These are phyloP conservation scores for Exophiala sp. DNA, from an alignment of 2,329 filamentous ascomycete species.

Conservation along the genomic window DNA sequence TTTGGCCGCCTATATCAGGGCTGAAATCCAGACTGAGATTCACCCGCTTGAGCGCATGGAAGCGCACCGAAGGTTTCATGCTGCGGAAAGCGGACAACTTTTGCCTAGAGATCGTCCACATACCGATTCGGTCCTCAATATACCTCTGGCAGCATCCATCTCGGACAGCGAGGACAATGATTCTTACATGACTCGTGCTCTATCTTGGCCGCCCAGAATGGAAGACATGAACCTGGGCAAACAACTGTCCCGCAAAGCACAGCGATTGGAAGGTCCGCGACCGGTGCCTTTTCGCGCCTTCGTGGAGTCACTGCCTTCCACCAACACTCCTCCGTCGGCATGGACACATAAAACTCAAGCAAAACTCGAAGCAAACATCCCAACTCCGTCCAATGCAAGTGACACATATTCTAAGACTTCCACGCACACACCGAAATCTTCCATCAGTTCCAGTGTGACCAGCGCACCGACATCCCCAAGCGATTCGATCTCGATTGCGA, in stretches of 20 bases:
- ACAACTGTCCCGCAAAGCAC: conserved; percentile 17
- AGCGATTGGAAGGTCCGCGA: conserved; percentile 19
- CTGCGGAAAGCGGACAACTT: conserved; percentile 27
- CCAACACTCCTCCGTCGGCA: conserved; percentile 23
- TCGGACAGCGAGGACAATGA: conserved; percentile 22
- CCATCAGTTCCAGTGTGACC: conserved; percentile 15
- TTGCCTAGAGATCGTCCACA: conserved; percentile 15
- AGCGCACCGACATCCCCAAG: conserved; percentile 10
- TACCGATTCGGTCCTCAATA: conserved; percentile 10
- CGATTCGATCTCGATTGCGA: conserved; percentile 19
- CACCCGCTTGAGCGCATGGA: conserved; percentile 27
- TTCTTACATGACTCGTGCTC: conserved; percentile 10
- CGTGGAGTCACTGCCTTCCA: conserved; percentile 20
- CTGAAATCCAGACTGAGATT: conserved; percentile 12
- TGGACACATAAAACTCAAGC: conserved; percentile 27
- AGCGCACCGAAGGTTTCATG: conserved; percentile 26
- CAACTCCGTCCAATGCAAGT: conserved; percentile 14
- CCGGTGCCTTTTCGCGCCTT: conserved; percentile 25
- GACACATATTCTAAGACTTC: conserved; percentile 17
- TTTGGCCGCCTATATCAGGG: conserved; percentile 2
- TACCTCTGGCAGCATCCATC: conserved; percentile 14
- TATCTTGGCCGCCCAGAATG: conserved; percentile 23
- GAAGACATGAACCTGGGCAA: conserved; percentile 18
- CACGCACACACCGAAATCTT: conserved; percentile 18
- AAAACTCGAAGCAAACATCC: conserved; percentile 20